phyloP scores from a whole-genome alignment of 2,329 filamentous ascomycete species.

The Venturiaceae sp. region DNA sequence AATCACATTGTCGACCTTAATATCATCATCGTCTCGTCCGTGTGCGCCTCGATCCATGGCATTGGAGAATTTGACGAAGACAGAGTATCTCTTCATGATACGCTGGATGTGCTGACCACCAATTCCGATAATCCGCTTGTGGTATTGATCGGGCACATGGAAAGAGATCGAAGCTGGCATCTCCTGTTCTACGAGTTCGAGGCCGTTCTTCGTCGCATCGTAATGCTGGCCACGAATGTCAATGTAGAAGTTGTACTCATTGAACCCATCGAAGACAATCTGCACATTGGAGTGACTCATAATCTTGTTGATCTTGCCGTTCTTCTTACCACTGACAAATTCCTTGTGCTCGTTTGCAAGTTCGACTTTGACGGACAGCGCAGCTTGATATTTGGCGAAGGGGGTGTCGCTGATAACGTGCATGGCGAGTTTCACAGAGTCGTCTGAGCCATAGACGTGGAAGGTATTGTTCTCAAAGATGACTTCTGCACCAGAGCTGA shows the following conservation, averaged over 20 bases:
- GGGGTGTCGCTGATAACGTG: constrained; percentile 86
- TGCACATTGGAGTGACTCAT: constrained; percentile 99
- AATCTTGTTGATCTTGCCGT: constrained; percentile 99
- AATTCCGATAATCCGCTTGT: constrained; percentile 98
- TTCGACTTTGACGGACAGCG: constrained; percentile 96
- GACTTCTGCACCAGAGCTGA: constrained; percentile 90
- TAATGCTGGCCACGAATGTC: constrained; percentile 90
- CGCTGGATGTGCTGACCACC: constrained; percentile 97
- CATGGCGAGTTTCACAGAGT: constrained; percentile 91
- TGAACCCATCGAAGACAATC: constrained; percentile 98
- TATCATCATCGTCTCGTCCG: constrained; percentile 92
- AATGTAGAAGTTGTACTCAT: constrained; percentile 99
- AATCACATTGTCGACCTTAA: constrained; percentile 98
- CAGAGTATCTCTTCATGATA: constrained; percentile 99
- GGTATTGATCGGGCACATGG: constrained; percentile 97
- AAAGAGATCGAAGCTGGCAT: constrained; percentile 99
- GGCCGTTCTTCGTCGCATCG: constrained; percentile 85
- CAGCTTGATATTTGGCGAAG: constrained; percentile 65
- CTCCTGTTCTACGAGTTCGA: constrained; percentile 92
- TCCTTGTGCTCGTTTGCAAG: constrained; percentile 99
- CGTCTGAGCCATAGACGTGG: constrained; percentile 89
- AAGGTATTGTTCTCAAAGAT: constrained; percentile 93
- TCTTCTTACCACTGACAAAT: constrained; percentile 99
- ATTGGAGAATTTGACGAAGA: constrained; percentile 99
- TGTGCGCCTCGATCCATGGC: constrained; percentile 95